Conservation (phyloP, 768 basidiomycete species). For the Boletus sensibilis region DNA sequence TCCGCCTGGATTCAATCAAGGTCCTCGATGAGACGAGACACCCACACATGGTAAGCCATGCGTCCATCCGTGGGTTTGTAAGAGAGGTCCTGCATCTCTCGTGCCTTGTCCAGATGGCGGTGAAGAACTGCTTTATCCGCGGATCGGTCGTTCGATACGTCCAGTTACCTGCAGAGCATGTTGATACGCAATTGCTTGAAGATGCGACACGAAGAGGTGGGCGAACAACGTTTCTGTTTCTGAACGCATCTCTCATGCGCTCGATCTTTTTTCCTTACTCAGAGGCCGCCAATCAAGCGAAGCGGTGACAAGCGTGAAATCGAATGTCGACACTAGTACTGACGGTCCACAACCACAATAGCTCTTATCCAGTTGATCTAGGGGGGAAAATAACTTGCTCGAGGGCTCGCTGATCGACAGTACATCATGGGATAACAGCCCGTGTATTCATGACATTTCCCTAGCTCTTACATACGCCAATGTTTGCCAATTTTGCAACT, state of each 20-base stretch:
- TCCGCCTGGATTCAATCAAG: slow-evolving; percentile 90
- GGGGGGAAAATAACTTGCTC: background rate
- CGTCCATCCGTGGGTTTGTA: background rate
- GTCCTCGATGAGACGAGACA: slow-evolving; percentile 91
- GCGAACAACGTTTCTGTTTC: slow-evolving; percentile 12
- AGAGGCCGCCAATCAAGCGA: slow-evolving; percentile 45
- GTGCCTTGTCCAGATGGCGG: slow-evolving; percentile 72
- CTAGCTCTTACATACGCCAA: slow-evolving; percentile 52
- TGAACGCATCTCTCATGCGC: slow-evolving; percentile 3
- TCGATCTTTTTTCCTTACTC: slow-evolving; percentile 3
- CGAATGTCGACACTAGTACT: background rate
- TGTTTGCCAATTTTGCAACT: slow-evolving; percentile 53
- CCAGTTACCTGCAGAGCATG: slow-evolving; percentile 85
- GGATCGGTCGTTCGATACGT: slow-evolving; percentile 99
- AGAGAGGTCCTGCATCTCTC: background rate
- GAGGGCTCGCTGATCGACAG: background rate
- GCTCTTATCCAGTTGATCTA: background rate
- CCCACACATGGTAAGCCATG: slow-evolving; percentile 85
- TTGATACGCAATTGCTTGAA: slow-evolving; percentile 93
- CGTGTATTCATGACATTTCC: slow-evolving; percentile 23
- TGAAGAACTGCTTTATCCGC: slow-evolving; percentile 98
- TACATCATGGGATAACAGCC: background rate
- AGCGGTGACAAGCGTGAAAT: slow-evolving; percentile 28
- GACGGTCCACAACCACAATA: background rate
- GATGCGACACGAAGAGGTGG: slow-evolving; percentile 95